Conservation (phyloP, 2,329 filamentous ascomycete genomes). For the Phoma sp. region DNA sequence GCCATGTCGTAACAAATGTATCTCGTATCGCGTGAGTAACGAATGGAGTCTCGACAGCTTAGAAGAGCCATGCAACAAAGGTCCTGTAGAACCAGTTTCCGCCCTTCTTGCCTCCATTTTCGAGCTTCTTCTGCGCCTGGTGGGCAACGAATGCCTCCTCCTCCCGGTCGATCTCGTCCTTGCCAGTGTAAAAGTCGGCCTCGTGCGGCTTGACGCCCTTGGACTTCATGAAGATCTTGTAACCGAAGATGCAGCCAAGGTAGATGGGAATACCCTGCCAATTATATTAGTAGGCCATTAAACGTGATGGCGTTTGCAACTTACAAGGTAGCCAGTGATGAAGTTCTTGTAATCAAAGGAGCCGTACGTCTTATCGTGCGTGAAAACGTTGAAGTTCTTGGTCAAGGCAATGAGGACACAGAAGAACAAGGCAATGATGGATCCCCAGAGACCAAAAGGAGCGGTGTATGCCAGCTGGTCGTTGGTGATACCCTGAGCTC, state of each 20-base stretch:
- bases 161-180: slow-evolving; percentile 75
- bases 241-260: slow-evolving; percentile 70
- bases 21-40: neutral
- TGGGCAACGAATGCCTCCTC: slow-evolving; percentile 72
- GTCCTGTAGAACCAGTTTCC: slow-evolving; percentile 64
- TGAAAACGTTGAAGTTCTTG: slow-evolving; percentile 82
- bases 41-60: slow-evolving; percentile 24
- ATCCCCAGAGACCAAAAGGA: slow-evolving; percentile 75
- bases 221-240: slow-evolving; percentile 38
- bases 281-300: neutral
- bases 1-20: neutral
- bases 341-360: slow-evolving; percentile 78
- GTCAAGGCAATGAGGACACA: slow-evolving; percentile 78
- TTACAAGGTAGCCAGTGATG: slow-evolving; percentile 71
- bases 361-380: slow-evolving; percentile 56
- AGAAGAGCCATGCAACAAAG: slow-evolving; percentile 70
- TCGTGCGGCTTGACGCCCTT: slow-evolving; percentile 60
- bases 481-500: slow-evolving; percentile 55
- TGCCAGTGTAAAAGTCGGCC: slow-evolving; percentile 75
- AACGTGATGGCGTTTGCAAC: neutral
- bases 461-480: slow-evolving; percentile 64
- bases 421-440: slow-evolving; percentile 71
- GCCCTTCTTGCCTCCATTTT: slow-evolving; percentile 39
- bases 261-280: slow-evolving; percentile 75
- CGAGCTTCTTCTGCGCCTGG: slow-evolving; percentile 54